Evolutionary conservation across 2,329 filamentous ascomycete genomes (phyloP).

Genomic region (Celoporthe dispersa): DNA sequence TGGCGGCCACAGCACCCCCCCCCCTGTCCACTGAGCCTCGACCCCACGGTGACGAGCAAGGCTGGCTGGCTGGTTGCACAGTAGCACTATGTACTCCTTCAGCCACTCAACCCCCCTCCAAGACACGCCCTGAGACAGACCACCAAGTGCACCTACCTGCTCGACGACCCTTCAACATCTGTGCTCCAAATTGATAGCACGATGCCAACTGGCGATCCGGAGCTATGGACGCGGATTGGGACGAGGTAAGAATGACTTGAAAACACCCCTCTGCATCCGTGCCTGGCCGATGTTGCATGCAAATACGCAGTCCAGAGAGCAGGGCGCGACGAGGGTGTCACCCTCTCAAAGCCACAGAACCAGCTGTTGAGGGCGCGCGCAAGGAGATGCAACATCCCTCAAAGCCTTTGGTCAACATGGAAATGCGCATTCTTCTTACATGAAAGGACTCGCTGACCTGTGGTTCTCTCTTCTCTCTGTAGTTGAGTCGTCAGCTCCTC

Average conservation of each 20-base stretch:
- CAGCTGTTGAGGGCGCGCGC: background rate
- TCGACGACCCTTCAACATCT: background rate
- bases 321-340: background rate
- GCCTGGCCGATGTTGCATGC: background rate
- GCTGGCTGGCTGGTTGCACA: background rate
- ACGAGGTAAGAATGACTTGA: slow-evolving; percentile 61
- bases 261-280: slow-evolving; percentile 9
- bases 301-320: background rate
- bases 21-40: slow-evolving; percentile 10
- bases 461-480: slow-evolving; percentile 17
- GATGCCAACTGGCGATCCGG: slow-evolving; percentile 31
- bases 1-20: background rate
- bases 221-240: slow-evolving; percentile 69
- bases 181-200: slow-evolving; percentile 17
- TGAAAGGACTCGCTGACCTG: slow-evolving; percentile 18
- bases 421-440: background rate
- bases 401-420: background rate
- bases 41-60: slow-evolving; percentile 22
- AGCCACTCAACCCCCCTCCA: background rate
- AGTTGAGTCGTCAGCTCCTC: slow-evolving; percentile 83
- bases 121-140: background rate
- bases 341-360: background rate
- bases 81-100: background rate
- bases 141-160: slow-evolving; percentile 5
- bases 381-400: too few species aligned